Conservation (phyloP, 2,329 filamentous ascomycete species). For the Penicillium polonicum region DNA sequence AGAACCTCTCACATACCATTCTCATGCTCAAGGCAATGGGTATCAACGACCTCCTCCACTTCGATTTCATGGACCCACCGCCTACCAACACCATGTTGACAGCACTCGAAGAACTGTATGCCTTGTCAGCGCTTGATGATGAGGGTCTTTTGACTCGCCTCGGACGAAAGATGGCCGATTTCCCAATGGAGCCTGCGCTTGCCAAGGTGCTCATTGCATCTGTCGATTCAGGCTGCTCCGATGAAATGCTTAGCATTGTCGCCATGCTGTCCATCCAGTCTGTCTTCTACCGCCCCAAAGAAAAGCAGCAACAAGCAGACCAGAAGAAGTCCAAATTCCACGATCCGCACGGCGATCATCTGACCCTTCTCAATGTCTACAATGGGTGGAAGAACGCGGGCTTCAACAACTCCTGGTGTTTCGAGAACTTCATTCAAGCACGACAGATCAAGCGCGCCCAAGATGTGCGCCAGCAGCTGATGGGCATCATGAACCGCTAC, state of each 20-base stretch:
- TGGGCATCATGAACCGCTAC: constrained; percentile 92
- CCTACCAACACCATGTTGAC: constrained; percentile 98
- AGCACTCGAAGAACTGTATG: constrained; percentile 91
- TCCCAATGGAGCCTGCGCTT: constrained; percentile 92
- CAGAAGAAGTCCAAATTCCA: constrained; percentile 98
- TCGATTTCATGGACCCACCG: constrained; percentile 98
- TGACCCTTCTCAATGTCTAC: constrained; percentile 94
- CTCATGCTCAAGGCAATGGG: constrained; percentile 99
- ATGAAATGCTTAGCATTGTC: constrained; percentile 92
- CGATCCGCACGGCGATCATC: constrained; percentile 88
- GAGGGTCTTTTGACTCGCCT: constrained; percentile 90
- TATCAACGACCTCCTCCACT: constrained; percentile 94
- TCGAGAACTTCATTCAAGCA: constrained; percentile 96
- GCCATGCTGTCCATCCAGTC: constrained; percentile 86
- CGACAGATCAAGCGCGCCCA: constrained; percentile 83
- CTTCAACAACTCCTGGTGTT: constrained; percentile 87
- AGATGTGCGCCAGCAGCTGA: constrained; percentile 87
- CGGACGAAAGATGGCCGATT: constrained; percentile 96
- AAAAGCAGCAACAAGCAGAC: constrained; percentile 94
- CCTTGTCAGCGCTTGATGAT: constrained; percentile 85
- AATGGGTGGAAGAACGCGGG: constrained; percentile 90
- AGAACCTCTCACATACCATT: constrained; percentile 90
- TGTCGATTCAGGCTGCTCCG: constrained; percentile 83
- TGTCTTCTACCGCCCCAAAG: constrained; percentile 93
- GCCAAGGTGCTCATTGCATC: constrained; percentile 88